phyloP scores from a whole-genome alignment of 345 rosid genomes.

The Acer yangbiense region DNA sequence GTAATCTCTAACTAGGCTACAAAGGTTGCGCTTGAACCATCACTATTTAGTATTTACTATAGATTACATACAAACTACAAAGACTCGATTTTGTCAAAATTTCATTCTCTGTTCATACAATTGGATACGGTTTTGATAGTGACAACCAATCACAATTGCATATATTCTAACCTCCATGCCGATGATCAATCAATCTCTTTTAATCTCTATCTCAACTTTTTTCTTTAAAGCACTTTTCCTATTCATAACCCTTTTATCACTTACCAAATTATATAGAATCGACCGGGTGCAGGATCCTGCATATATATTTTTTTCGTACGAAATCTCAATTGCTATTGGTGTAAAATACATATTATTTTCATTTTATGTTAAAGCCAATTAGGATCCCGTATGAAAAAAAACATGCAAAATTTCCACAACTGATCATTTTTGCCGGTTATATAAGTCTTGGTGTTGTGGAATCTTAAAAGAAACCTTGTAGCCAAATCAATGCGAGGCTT shows the following conservation, averaged over 20 bases:
- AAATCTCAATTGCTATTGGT: too few relatives aligned
- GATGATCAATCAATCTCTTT: too few relatives aligned
- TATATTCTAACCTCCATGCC: too few relatives aligned
- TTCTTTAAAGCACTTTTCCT: not conserved
- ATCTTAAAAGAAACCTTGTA: not conserved
- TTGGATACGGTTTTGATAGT: not conserved
- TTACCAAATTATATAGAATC: too few relatives aligned
- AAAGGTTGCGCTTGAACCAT: not conserved
- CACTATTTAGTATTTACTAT: not conserved
- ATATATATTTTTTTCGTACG: too few relatives aligned
- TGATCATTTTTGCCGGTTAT: too few relatives aligned
- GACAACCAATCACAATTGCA: not conserved
- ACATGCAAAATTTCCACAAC: too few relatives aligned
- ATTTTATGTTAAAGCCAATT: too few relatives aligned
- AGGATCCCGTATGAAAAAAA: too few relatives aligned
- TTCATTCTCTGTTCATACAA: not conserved
- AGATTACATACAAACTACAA: not conserved
- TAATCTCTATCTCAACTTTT: too few relatives aligned
- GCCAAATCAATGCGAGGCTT: not conserved
- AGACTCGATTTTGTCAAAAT: not conserved
- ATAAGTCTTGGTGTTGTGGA: not conserved
- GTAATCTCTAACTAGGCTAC: too few relatives aligned
- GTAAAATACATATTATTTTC: too few relatives aligned
- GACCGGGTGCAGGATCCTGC: fast-evolving
- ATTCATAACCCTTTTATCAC: not conserved